Base-by-base conservation (phyloP, 306 rosid genomes). In the Cucurbita moschata region DNA sequence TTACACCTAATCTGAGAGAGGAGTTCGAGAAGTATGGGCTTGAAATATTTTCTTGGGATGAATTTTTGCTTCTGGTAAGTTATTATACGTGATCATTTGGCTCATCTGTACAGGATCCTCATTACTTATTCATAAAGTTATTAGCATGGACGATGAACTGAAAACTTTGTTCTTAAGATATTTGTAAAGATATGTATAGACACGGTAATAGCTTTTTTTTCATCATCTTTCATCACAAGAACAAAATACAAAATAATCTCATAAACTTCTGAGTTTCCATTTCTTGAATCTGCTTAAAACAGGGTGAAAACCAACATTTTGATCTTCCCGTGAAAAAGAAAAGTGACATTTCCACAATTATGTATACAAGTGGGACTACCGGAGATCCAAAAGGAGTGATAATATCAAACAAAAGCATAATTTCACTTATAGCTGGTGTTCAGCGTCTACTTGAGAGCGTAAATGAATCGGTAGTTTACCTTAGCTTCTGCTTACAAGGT, bases 321-420 rank as follows among this genome's bases (percentile, higher is more conserved):
- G 96, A 89, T 75, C 95, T 91, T 84, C 99, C 99, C 56, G 74
- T 74, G 66, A 94, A 89, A 84, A 83, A 80, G 82, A 91, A 81
- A 76, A 85, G 90, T 71, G 96, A 94, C 66, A 85, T 94, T 78
- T 89, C 89, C 71, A 94, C 99, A 37, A 94, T 94, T 77, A 94
- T 94, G 99, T 94, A 94, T 79, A 94, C 99, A 26, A 94, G 99
- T 38, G 97, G 97, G 80, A 91, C 99, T 58, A 94, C 99, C 53
- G 96, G 99, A 71, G 96, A 94, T 52, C 99, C 97, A 80, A 94
- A 94, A 87, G 99, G 99, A 72, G 99, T 94, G 69, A 46, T 91
- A 84, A 82, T 94, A 84, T 91, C 99, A 67, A 87, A 94, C 72
- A 89, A 89, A 66, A 88, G 90, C 89, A 94, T 94, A 62, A 84